Percentiles rank a stretch among this genome's conserved stretches.
These are phyloP conservation scores for Eragrostis curvula DNA, from an alignment of 176 grass and related monocot genomes.

Conservation along the genomic window DNA sequence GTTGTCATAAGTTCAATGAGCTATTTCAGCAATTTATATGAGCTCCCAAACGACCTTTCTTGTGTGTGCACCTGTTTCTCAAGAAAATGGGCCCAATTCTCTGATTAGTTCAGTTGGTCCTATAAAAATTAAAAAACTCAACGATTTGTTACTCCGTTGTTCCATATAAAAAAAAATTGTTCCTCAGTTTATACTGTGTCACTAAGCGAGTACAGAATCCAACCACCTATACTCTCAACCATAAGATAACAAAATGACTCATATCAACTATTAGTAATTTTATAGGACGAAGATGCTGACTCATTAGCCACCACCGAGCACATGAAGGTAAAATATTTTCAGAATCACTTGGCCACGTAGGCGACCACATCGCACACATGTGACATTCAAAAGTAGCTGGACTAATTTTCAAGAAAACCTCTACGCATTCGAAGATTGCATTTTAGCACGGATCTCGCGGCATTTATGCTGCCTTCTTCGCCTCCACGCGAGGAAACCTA, in stretches of 20 bases:
- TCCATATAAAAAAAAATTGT: too few relatives aligned
- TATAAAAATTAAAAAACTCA: too few relatives aligned
- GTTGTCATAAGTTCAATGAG: not conserved
- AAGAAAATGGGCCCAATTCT: not conserved
- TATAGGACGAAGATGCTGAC: not conserved
- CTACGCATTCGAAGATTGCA: not conserved
- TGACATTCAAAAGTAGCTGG: not conserved
- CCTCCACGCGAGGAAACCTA: not conserved
- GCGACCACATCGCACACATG: not conserved
- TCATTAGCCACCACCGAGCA: not conserved
- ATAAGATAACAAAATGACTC: not conserved
- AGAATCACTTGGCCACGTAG: not conserved
- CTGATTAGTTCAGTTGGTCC: not conserved
- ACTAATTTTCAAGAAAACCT: not conserved
- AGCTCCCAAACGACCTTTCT: not conserved
- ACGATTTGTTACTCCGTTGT: too few relatives aligned
- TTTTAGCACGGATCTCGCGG: not conserved
- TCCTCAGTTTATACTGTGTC: not conserved
- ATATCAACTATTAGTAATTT: not conserved
- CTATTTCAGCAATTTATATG: slow-evolving; percentile 23
- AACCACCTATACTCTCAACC: not conserved
- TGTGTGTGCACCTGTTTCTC: not conserved
- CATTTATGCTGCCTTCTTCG: not conserved
- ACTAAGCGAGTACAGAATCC: slow-evolving; percentile 19
- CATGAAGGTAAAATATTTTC: not conserved